phyloP scores from a whole-genome alignment of 441 rosid species.

The Euphorbia schlechtendalii region DNA sequence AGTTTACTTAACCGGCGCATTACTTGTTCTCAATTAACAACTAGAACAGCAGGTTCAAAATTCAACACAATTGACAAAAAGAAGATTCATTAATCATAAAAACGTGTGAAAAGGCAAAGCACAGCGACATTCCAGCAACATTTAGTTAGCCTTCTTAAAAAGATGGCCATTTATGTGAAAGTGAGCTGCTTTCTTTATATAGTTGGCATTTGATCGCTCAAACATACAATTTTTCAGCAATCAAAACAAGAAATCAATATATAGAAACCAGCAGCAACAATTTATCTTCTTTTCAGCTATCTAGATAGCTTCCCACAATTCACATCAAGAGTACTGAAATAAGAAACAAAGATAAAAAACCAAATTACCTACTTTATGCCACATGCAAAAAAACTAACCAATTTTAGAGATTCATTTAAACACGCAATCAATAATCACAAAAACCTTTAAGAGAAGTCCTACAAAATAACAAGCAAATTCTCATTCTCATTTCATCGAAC shows the following conservation, averaged over 20 bases:
- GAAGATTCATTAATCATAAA: too few relatives aligned
- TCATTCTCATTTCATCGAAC: conserved; percentile 5
- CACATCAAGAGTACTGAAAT: background rate
- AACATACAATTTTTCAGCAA: background rate
- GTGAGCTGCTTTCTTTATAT: too few relatives aligned
- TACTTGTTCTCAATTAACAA: too few relatives aligned
- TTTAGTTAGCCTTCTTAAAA: too few relatives aligned
- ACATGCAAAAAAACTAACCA: background rate
- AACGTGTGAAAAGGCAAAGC: too few relatives aligned
- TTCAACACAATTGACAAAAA: too few relatives aligned
- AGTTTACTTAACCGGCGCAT: background rate
- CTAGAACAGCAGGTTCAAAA: too few relatives aligned
- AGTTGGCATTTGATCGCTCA: too few relatives aligned
- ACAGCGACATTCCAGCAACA: too few relatives aligned
- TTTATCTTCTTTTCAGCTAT: background rate
- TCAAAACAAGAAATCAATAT: background rate
- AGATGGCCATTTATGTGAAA: too few relatives aligned
- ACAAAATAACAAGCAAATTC: background rate
- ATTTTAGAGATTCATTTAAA: background rate
- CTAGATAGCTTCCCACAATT: background rate
- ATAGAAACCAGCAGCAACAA: background rate
- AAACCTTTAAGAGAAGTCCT: background rate
- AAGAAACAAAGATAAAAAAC: background rate
- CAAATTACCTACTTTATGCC: background rate
- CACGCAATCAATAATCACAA: background rate